A percentile compares a stretch with the other conserved stretches of the same genome.
Conservation (phyloP, 2,329 filamentous ascomycete species). For the Rutstroemia sp. region DNA sequence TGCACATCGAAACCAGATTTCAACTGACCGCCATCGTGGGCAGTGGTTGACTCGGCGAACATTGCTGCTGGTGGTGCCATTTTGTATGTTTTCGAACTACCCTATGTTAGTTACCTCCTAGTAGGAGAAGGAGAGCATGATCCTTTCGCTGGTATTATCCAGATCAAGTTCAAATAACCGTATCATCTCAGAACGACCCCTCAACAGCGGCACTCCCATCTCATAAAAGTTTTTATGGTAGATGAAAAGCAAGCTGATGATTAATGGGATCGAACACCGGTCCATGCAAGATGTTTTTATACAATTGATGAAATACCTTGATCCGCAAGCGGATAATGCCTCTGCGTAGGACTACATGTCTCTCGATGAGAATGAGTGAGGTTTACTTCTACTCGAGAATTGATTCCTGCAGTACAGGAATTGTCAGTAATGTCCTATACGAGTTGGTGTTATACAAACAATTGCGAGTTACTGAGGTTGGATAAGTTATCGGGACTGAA, state of each 20-base stretch:
- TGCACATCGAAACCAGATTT: slow-evolving; percentile 42
- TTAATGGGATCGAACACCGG: slow-evolving; percentile 50
- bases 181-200: slow-evolving; percentile 72
- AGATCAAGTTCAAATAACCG: slow-evolving; percentile 86
- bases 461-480: not conserved
- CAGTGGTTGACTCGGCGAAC: slow-evolving; percentile 36
- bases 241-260: slow-evolving; percentile 24
- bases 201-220: slow-evolving; percentile 21
- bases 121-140: slow-evolving; percentile 61
- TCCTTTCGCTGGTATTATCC: slow-evolving; percentile 99
- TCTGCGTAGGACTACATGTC: slow-evolving; percentile 26
- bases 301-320: slow-evolving; percentile 32
- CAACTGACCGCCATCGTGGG: slow-evolving; percentile 29
- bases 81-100: slow-evolving; percentile 34
- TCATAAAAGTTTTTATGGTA: slow-evolving; percentile 23
- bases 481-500: not conserved
- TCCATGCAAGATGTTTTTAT: slow-evolving; percentile 48
- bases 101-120: slow-evolving; percentile 34
- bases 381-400: slow-evolving; percentile 17
- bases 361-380: slow-evolving; percentile 13
- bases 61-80: slow-evolving; percentile 78
- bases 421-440: not conserved
- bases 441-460: not conserved
- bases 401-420: not conserved
- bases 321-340: slow-evolving; percentile 29